phyloP scores from a whole-genome alignment of 352 stramenopile genomes.

The Globisporangium middletonii region DNA sequence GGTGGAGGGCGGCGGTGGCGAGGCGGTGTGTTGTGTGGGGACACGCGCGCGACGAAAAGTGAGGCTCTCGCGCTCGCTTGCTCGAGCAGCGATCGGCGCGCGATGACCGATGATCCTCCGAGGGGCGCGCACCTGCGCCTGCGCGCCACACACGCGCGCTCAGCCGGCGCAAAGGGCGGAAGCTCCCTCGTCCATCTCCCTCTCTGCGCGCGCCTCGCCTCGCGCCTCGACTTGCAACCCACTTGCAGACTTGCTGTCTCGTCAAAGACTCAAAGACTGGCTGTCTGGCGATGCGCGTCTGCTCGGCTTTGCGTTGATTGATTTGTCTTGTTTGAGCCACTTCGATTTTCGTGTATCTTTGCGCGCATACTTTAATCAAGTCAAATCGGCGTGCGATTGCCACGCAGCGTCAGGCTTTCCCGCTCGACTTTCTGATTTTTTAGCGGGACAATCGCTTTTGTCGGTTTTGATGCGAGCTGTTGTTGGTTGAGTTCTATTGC shows the following conservation, averaged over 20 bases:
- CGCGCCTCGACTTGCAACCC: too few species aligned
- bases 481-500: too few species aligned
- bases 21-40: slow-evolving; percentile 8
- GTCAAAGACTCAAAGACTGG: too few species aligned
- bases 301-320: too few species aligned
- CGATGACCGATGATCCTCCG: not conserved
- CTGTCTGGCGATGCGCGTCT: too few species aligned
- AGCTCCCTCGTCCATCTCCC: slow-evolving; percentile 2
- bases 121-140: not conserved
- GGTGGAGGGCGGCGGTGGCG: not conserved
- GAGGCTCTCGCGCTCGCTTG: slow-evolving; percentile 3
- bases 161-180: slow-evolving; percentile 1
- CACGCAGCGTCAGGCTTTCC: not conserved
- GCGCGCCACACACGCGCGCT: not conserved
- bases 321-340: too few species aligned
- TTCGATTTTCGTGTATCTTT: too few species aligned
- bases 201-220: not conserved
- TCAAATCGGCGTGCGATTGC: not conserved
- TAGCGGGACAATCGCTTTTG: not conserved
- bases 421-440: not conserved
- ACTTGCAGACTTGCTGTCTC: too few species aligned
- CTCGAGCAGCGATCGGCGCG: not conserved
- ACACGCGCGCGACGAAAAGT: slow-evolving; percentile 12
- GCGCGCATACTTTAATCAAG: not conserved
- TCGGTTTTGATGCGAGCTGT: too few species aligned